Base-by-base conservation (phyloP, 2,329 filamentous ascomycete genomes). In the Geosmithia putterillii region DNA sequence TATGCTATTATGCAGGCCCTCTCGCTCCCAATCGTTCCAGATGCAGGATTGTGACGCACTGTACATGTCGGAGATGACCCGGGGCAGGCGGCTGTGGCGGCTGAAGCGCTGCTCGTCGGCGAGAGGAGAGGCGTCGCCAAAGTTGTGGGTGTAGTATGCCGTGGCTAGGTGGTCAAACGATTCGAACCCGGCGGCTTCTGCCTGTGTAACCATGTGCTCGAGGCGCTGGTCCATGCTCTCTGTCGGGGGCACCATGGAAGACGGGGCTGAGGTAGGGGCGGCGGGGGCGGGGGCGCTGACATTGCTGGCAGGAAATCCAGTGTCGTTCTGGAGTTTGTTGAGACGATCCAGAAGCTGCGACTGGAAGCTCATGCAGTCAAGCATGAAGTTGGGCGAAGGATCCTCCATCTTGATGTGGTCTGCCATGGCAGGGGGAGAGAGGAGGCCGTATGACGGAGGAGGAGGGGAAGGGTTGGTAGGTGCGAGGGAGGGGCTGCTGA, bases 301-400 rank as follows among this genome's bases (percentile, higher is more conserved):
- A 32, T 32, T 15, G 8, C 15, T 8, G 28, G 19, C 21, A n/a
- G 42, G 21, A 21, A 43, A 43, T 22, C 42, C 17, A 14, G 44
- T 18, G 4, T 54, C 50, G 5, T 48, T 48, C 36, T 50, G 49
- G 0, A 49, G 40, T 9, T 40, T 48, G 40, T 52, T 52, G 14
- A 53, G 46, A 17, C 51, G 49, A 18, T 51, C 45, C 14, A 54
- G 35, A 10, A 56, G 35, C 39, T 55, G 54, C 4, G 48, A 43
- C 44, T 57, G 54, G 38, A 56, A 52, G 10, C 46, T 50, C 15
- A 56, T 39, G 37, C 51, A 56, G 44, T 57, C 51, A 35, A 54
- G 43, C 14, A 53, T 48, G 41, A 54, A 53, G 15, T 52, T 48
- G 4, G 51, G 48, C 7, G 50, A 46, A 3, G 47, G 38, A 14